Evolutionary conservation across 2,329 filamentous ascomycete genomes (phyloP).

Genomic region (Pseudocercospora pini-densiflorae): DNA sequence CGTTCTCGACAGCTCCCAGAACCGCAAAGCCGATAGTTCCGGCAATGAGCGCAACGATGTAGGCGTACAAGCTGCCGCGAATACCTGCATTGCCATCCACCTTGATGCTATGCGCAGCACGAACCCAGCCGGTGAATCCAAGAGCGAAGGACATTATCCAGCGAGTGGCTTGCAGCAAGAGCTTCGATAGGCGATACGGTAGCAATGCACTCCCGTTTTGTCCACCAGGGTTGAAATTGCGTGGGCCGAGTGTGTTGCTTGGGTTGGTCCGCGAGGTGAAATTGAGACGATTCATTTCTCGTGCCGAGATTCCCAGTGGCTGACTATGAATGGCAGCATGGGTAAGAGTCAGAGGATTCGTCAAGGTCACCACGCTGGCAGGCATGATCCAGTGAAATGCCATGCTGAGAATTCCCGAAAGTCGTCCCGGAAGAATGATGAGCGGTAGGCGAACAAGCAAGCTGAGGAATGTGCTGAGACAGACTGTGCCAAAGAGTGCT

Average conservation of each 20-base stretch:
- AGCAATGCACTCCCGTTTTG: slow-evolving; percentile 42
- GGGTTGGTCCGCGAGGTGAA: slow-evolving; percentile 75
- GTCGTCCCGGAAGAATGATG: slow-evolving; percentile 76
- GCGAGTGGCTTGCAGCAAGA: slow-evolving; percentile 86
- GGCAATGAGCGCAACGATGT: slow-evolving; percentile 89
- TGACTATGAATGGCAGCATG: slow-evolving; percentile 94
- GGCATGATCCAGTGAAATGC: slow-evolving; percentile 81
- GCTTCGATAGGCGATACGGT: slow-evolving; percentile 87
- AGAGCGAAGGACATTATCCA: slow-evolving; percentile 89
- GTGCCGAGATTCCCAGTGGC: slow-evolving; percentile 75
- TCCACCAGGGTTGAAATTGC: slow-evolving; percentile 33
- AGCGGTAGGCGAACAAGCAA: slow-evolving; percentile 83
- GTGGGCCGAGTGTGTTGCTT: slow-evolving; percentile 65
- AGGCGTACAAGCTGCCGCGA: slow-evolving; percentile 88
- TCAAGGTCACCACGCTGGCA: slow-evolving; percentile 81
- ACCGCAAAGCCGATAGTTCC: slow-evolving; percentile 95
- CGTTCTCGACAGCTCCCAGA: slow-evolving; percentile 56
- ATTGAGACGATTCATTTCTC: slow-evolving; percentile 79
- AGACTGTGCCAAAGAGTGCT: slow-evolving; percentile 90
- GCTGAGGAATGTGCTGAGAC: slow-evolving; percentile 80
- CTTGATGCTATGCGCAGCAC: slow-evolving; percentile 78
- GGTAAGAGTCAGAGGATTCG: slow-evolving; percentile 88
- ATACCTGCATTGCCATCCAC: slow-evolving; percentile 56
- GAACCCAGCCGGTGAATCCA: slow-evolving; percentile 96
- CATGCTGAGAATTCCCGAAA: slow-evolving; percentile 71